Conservation (phyloP, 768 basidiomycete genomes). For the Roridomyces roridus region DNA sequence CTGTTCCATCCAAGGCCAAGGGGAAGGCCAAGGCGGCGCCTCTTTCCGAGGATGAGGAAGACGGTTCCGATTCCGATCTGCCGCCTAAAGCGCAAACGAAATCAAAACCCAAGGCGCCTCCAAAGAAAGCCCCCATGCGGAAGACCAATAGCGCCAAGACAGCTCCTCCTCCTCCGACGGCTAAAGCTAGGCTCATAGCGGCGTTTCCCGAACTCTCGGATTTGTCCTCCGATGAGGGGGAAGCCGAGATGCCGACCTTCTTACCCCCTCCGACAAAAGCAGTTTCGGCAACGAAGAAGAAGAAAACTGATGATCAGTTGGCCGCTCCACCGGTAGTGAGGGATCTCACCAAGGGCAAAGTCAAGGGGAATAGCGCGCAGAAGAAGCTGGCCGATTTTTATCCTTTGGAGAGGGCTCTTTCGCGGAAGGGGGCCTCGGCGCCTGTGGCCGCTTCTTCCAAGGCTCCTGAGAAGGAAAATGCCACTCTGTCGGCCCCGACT, state of each 20-base stretch:
- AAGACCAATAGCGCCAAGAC: background rate
- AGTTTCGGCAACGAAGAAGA: background rate
- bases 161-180: background rate
- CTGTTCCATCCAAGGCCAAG: conserved; percentile 3
- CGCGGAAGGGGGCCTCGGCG: conserved; percentile 5
- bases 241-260: conserved; percentile 17
- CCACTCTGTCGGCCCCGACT: conserved; percentile 13
- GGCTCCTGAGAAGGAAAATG: background rate
- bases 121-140: no score
- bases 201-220: background rate
- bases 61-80: conserved; percentile 1
- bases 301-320: background rate
- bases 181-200: background rate
- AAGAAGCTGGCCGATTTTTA: conserved; percentile 25
- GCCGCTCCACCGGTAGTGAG: conserved; percentile 4
- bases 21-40: conserved; percentile 4
- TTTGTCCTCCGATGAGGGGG: conserved; percentile 11
- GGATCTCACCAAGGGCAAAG: conserved; percentile 27
- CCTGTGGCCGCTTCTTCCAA: background rate
- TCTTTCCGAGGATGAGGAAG: conserved; percentile 1
- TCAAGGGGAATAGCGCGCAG: conserved; percentile 11
- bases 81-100: no score
- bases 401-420: conserved; percentile 17
- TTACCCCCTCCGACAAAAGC: background rate
- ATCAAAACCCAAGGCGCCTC: no score